Evolutionary conservation across 331 rosid genomes (phyloP).

Genomic region (Saraca asoca): DNA sequence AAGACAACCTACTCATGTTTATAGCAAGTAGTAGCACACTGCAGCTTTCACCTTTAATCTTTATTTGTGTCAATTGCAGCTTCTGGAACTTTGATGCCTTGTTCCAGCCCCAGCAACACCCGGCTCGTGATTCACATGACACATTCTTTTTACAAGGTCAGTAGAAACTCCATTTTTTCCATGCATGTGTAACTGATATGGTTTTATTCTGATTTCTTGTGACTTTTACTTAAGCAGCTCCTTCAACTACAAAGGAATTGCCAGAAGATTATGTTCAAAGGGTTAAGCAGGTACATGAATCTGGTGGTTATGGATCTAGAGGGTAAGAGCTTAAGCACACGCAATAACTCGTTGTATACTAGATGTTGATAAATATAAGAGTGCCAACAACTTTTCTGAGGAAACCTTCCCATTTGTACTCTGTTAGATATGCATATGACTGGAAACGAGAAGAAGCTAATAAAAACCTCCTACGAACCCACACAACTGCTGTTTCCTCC

Average conservation of each 20-base stretch:
- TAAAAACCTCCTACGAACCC: constrained; percentile 90
- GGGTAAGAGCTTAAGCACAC: constrained; percentile 58
- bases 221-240: constrained; percentile 52
- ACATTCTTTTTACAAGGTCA: constrained; percentile 75
- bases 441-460: constrained; percentile 94
- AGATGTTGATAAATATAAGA: constrained; percentile 13
- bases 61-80: constrained; percentile 50
- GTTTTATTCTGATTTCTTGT: constrained; percentile 35
- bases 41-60: background rate
- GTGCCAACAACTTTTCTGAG: constrained; percentile 19
- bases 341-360: constrained; percentile 2
- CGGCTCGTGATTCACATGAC: constrained; percentile 96
- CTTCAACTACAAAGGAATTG: constrained; percentile 68
- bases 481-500: constrained; percentile 93
- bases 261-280: constrained; percentile 95
- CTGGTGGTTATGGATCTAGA: constrained; percentile 87
- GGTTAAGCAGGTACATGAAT: constrained; percentile 80
- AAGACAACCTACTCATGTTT: background rate
- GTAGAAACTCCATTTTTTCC: constrained; percentile 17
- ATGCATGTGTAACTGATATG: constrained; percentile 20
- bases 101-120: constrained; percentile 98
- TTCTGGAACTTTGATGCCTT: constrained; percentile 93
- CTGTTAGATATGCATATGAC: constrained; percentile 70
- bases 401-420: constrained; percentile 20
- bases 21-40: background rate